Base-by-base conservation (phyloP, 441 rosid genomes). In the Populus tomentosa region DNA sequence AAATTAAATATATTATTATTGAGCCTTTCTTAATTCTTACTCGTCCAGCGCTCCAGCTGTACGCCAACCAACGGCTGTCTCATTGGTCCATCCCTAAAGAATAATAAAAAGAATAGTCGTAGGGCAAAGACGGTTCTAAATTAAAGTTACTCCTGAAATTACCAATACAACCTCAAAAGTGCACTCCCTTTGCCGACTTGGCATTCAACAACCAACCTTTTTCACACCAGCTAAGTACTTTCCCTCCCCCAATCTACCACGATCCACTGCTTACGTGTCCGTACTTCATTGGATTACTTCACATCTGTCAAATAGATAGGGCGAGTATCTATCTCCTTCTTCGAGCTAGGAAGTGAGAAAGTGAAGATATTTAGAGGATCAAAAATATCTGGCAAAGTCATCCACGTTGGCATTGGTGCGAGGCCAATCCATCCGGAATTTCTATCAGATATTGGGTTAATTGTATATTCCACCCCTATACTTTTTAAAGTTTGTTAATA, bases 311-410 rank as follows among this genome's bases (percentile, higher is more conserved):
- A 11, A 1, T 9, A 1, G 11, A 2, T 50, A 6, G 0, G 9
- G 82, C 74, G 77, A 72, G 77, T 78, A 42, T 2, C 0, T 0
- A 7, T 4, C 7, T 33, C 20, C 64, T 6, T 11, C 14, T 6
- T 21, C 33, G 18, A 4, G 10, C 33, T 65, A 11, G 70, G 33
- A 67, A 75, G 80, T 65, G 72, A 36, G 77, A 67, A 28, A 23
- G n/a, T 14, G 76, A 53, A 81, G 86, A 83, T 86, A 79, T 89
- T 89, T 83, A 42, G 80, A 79, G 85, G 88, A 93, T 90, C 86
- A 75, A 88, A 93, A 93, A 93, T 93, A 93, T 94, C 94, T 88
- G 72, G 82, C 76, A 80, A 65, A 88, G 75, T 82, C 86, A 89
- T 90, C 98, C 99, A 94, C 96, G 97, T 86, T 65, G 91, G 94